Conservation (phyloP, 1,284 basidiomycete genomes). For the Melampsora americana region DNA sequence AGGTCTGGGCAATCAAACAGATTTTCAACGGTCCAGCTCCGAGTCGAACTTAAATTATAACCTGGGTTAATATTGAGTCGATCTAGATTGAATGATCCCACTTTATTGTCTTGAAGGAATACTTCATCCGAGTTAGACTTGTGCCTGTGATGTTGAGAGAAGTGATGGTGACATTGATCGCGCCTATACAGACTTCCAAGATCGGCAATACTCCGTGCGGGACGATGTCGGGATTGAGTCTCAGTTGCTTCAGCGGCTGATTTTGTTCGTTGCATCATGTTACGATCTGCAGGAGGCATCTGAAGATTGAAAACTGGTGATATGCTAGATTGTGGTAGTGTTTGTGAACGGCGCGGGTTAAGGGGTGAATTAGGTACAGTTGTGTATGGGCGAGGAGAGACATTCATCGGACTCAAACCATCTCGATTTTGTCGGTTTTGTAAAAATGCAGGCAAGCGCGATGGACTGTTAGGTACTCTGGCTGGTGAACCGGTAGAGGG, state of each 20-base stretch:
- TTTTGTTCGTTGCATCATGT: neutral
- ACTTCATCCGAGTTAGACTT: too few relatives aligned
- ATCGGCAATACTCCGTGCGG: neutral
- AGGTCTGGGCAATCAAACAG: slow-evolving; percentile 2
- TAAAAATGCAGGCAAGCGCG: slow-evolving; percentile 12
- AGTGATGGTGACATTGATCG: slow-evolving; percentile 8
- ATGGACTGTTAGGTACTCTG: slow-evolving; percentile 3
- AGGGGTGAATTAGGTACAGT: slow-evolving; percentile 6
- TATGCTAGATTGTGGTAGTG: neutral
- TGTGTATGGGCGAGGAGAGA: neutral
- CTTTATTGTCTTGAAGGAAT: too few relatives aligned
- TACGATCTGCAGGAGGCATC: neutral
- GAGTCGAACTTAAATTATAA: neutral
- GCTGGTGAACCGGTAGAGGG: neutral
- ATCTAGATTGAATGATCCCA: too few relatives aligned
- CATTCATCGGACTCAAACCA: neutral
- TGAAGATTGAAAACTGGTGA: neutral
- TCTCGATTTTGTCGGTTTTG: neutral
- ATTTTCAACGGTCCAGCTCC: slow-evolving; percentile 6
- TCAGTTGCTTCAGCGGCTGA: slow-evolving; percentile 1
- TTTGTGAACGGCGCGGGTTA: neutral
- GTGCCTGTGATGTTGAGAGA: too few relatives aligned
- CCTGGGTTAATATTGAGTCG: too few relatives aligned
- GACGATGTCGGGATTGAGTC: neutral
- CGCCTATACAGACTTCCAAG: neutral